Base-by-base conservation (phyloP, 2,329 filamentous ascomycete genomes). In the Calycina herbarum region DNA sequence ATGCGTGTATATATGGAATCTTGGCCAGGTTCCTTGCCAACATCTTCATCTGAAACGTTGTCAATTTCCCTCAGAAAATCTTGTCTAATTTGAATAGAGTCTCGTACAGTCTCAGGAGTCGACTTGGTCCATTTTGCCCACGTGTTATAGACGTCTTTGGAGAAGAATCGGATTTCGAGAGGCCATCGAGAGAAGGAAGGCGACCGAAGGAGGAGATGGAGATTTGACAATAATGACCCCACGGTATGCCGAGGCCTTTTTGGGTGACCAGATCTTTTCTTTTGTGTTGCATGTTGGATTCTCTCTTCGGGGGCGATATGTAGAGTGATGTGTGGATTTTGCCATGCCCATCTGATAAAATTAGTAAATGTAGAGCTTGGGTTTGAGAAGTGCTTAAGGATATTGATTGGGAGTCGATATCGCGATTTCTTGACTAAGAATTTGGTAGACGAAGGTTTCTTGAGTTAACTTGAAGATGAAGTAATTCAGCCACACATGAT, bases 151-250 rank as follows among this genome's bases (percentile, higher is more conserved):
- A 92, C 88, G 66, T 94, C 91, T 2, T 81, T 79, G 1, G 83
- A 82, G 71, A 97, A 94, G 77, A 98, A 94, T 29, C 91, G 88
- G 58, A 97, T 76, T 62, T 85, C 85, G 62, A 99, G 81, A 24
- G 94, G 94, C 94, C 93, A 97, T 57, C 88, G 82, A 17, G 82
- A 80, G 75, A 98, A 98, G 76, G 92, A 95, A 2, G 86, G 84
- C 1, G 93, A 91, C 0, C 90, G 85, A 1, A 96, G 82, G 0
- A 99, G 82, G 2, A 95, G 81, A 75, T 97, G 91, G 31, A 98
- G 77, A 72, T 96, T 95, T 2, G 89, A 89, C 33, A 98, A 76
- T 48, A 92, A 83, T 3, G 90, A 90, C 29, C 80, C 83, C 57
- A 97, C 76, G 17, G 83, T 89, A 35, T 83, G 81, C 1, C 79